Conservation (phyloP, 1,139 yeast species). For the Hansenula sp. region DNA sequence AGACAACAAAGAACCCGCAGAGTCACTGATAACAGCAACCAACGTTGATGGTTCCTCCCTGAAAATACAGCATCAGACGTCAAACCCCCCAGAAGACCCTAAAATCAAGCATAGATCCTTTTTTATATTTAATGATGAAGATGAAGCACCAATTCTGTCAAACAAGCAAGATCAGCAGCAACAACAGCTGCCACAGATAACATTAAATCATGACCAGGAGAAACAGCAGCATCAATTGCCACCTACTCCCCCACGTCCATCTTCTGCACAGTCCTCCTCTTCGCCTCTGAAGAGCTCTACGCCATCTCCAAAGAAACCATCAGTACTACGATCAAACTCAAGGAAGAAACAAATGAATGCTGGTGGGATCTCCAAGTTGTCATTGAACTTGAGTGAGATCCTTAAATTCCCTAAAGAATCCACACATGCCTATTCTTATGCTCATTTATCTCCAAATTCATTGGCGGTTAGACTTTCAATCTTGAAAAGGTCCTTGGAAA, state of each 20-base stretch:
- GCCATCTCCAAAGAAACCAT: not conserved
- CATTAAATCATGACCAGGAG: not conserved
- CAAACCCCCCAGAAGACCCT: not conserved
- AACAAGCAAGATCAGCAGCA: not conserved
- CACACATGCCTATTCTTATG: conserved; percentile 81
- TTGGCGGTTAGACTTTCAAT: conserved; percentile 73
- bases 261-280: not conserved
- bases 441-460: conserved; percentile 77
- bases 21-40: not conserved
- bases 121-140: conserved; percentile 10
- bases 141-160: conserved; percentile 4
- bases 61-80: not conserved
- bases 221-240: not conserved
- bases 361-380: conserved; percentile 22
- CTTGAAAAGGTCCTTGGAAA: conserved; percentile 70
- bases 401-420: conserved; percentile 71
- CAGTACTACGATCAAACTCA: conserved; percentile 3
- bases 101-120: not conserved
- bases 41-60: not conserved
- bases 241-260: not conserved
- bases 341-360: conserved; percentile 4
- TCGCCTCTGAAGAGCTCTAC: not conserved
- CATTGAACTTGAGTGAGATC: conserved; percentile 30
- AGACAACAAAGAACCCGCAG: not conserved
- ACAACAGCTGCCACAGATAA: not conserved